These are phyloP conservation scores for Moesziomyces sp. DNA, from an alignment of 1,284 basidiomycete species.

Conservation along the genomic window DNA sequence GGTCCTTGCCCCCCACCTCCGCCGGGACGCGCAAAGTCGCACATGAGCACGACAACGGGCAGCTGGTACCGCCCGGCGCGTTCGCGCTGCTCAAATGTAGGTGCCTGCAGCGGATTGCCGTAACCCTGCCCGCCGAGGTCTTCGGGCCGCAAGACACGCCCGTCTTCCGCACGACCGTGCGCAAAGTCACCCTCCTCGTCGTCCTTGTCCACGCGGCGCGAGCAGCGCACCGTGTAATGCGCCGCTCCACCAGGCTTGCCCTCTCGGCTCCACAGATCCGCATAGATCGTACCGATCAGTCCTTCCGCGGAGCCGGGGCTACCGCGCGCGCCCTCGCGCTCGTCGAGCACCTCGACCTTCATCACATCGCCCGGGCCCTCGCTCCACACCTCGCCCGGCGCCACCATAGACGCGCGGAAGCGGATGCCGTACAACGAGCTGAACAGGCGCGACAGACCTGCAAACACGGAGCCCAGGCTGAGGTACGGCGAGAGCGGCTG, in stretches of 20 bases:
- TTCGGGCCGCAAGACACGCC: conserved; percentile 12
- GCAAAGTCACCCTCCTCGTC: conserved; percentile 77
- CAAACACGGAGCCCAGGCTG: conserved; percentile 63
- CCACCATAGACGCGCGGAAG: conserved; percentile 53
- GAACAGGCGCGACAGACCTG: conserved; percentile 62
- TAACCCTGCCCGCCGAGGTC: conserved; percentile 33
- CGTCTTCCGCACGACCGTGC: conserved; percentile 69
- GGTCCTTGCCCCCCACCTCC: conserved; percentile 75
- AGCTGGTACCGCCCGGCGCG: conserved; percentile 75
- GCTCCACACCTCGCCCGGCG: conserved; percentile 87
- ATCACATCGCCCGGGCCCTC: conserved; percentile 75
- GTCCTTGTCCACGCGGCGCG: conserved; percentile 88
- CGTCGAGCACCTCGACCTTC: conserved; percentile 91
- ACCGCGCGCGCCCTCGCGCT: conserved; percentile 74
- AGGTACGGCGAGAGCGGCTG: conserved; percentile 62
- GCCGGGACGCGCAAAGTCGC: conserved; percentile 81
- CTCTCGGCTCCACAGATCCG: conserved; percentile 85
- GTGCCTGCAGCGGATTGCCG: conserved; percentile 54
- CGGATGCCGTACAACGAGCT: conserved; percentile 62
- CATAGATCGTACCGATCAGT: conserved; percentile 91
- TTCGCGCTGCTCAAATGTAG: conserved; percentile 70
- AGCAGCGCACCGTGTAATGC: conserved; percentile 97
- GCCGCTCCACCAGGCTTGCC: conserved; percentile 92
- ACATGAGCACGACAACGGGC: conserved; percentile 89
- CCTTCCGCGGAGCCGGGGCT: conserved; percentile 27